Evolutionary conservation across 2,329 filamentous ascomycete genomes (phyloP).

Genomic region (Alternaria brassicicola): DNA sequence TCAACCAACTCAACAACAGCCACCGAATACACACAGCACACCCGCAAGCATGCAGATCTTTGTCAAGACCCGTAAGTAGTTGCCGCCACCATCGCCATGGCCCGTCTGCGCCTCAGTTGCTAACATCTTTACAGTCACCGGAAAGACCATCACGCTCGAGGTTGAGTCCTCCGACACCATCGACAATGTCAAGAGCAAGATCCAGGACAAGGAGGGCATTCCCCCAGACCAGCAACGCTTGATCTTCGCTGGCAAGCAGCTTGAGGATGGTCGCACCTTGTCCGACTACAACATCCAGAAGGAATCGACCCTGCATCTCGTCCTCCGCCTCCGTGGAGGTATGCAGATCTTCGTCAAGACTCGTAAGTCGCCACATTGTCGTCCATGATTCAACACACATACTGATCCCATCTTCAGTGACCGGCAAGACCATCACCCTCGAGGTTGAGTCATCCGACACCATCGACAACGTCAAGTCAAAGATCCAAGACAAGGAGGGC

Average conservation of each 20-base stretch:
- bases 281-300: slow-evolving; percentile 97
- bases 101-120: slow-evolving; percentile 27
- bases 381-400: slow-evolving; percentile 35
- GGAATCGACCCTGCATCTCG: slow-evolving; percentile 73
- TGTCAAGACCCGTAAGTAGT: slow-evolving; percentile 86
- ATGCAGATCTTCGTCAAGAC: slow-evolving; percentile 70
- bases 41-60: slow-evolving; percentile 84
- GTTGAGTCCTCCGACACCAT: slow-evolving; percentile 82
- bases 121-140: slow-evolving; percentile 60
- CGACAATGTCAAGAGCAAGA: slow-evolving; percentile 96
- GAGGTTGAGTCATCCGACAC: slow-evolving; percentile 51
- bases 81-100: slow-evolving; percentile 31
- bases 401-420: slow-evolving; percentile 54
- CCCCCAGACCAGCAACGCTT: slow-evolving; percentile 96
- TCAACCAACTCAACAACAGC: slow-evolving; percentile 16
- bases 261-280: slow-evolving; percentile 91
- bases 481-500: slow-evolving; percentile 65
- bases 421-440: slow-evolving; percentile 61
- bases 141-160: slow-evolving; percentile 72
- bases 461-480: slow-evolving; percentile 50
- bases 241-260: slow-evolving; percentile 96
- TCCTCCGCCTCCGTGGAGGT: slow-evolving; percentile 72
- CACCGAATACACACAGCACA: slow-evolving; percentile 68
- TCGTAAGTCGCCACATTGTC: slow-evolving; percentile 37
- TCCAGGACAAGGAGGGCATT: slow-evolving; percentile 97